Conservation (phyloP, 805 yeast genomes). For the Lipomyces starkeyi region DNA sequence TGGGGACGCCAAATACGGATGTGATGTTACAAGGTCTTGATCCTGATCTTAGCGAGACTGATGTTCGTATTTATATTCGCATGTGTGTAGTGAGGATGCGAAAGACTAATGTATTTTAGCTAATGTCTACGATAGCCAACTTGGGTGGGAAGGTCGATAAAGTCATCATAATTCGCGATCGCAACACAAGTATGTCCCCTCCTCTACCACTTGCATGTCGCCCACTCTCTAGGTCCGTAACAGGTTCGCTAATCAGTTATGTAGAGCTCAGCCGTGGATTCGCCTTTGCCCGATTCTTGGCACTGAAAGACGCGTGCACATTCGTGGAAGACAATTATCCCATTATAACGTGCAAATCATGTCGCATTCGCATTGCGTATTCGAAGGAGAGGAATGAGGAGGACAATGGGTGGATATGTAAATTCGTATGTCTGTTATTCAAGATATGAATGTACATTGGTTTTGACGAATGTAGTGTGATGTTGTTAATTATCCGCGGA, state of each 20-base stretch:
- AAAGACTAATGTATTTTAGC: constrained; percentile 4
- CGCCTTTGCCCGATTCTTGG: constrained; percentile 26
- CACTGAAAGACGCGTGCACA: constrained; percentile 10
- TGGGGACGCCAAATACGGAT: constrained; percentile 11
- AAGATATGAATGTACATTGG: not conserved
- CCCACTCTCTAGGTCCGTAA: no score
- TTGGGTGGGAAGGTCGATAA: constrained; percentile 14
- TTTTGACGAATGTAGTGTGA: constrained; percentile 19
- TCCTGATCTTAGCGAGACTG: constrained; percentile 16
- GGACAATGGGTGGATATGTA: constrained; percentile 27
- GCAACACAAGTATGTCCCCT: constrained; percentile 20
- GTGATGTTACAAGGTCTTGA: constrained; percentile 11
- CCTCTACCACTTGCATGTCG: not conserved
- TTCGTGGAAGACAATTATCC: constrained; percentile 21
- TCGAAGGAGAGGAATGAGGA: constrained; percentile 14
- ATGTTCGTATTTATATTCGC: not conserved
- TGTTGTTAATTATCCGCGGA: constrained; percentile 21
- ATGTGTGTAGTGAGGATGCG: not conserved
- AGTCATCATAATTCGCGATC: constrained; percentile 30
- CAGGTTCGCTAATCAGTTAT: no score
- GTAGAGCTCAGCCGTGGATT: constrained; percentile 23
- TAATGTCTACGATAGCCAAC: constrained; percentile 7
- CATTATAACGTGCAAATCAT: not conserved
- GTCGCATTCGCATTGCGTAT: constrained; percentile 7
- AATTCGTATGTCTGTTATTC: constrained; percentile 9